These are phyloP conservation scores for Eucalyptus polybractea DNA, from an alignment of 345 rosid species.

Conservation along the genomic window DNA sequence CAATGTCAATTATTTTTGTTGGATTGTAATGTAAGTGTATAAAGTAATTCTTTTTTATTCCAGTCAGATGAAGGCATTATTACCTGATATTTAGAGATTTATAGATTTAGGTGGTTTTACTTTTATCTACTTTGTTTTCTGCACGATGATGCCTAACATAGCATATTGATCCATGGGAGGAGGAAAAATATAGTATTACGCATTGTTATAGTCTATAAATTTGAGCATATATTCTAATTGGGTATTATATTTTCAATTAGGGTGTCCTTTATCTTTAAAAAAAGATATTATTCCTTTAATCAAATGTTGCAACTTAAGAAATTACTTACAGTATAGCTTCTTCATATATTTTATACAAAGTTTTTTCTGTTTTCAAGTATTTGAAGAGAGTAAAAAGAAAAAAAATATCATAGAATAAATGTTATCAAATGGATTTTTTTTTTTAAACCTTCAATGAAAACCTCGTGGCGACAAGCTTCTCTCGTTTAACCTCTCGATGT, in stretches of 20 bases:
- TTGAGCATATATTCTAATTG: not conserved
- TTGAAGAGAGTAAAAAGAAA: not conserved
- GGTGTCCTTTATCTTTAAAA: not conserved
- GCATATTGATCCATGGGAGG: fast-evolving
- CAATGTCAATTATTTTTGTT: fast-evolving
- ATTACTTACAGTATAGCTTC: not conserved
- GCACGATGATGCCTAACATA: not conserved
- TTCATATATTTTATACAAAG: not conserved
- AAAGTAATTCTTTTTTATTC: no score
- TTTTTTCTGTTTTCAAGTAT: not conserved
- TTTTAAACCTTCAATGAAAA: no score
- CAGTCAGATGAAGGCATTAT: not conserved
- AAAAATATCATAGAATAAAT: no score
- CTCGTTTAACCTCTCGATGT: fast-evolving
- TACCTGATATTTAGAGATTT: not conserved
- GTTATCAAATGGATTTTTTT: no score
- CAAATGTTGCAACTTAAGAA: not conserved
- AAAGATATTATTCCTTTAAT: not conserved
- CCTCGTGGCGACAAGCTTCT: fast-evolving
- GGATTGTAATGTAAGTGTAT: no score
- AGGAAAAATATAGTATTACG: not conserved
- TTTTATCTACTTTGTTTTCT: no score
- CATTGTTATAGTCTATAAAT: not conserved
- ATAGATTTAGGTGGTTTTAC: not conserved
- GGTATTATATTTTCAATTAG: not conserved